Conservation (phyloP, 2,329 filamentous ascomycete genomes). For the Aspergillus brasiliensis region DNA sequence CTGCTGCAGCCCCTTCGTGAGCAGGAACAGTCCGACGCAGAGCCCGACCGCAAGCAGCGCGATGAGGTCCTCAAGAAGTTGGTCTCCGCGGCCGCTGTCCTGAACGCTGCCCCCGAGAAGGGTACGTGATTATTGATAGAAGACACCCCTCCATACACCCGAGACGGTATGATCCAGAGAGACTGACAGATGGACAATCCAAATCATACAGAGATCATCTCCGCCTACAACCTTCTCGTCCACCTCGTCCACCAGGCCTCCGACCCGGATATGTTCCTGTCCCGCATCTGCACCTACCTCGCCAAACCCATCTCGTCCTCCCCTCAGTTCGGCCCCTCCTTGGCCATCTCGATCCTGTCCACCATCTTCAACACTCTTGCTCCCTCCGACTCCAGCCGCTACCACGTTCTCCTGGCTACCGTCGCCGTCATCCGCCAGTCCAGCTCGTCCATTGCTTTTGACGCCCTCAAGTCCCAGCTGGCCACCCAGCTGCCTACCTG, state of each 20-base stretch:
- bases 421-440: slow-evolving; percentile 76
- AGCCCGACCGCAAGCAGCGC: slow-evolving; percentile 62
- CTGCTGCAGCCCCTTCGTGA: slow-evolving; percentile 62
- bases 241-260: slow-evolving; percentile 87
- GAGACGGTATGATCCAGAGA: neutral
- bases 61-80: slow-evolving; percentile 89
- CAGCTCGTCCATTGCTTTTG: slow-evolving; percentile 73
- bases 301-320: slow-evolving; percentile 83
- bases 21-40: slow-evolving; percentile 55
- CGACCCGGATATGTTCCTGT: slow-evolving; percentile 82
- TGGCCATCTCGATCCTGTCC: slow-evolving; percentile 87
- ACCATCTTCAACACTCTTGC: slow-evolving; percentile 95
- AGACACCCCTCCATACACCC: neutral
- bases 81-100: slow-evolving; percentile 72
- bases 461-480: slow-evolving; percentile 79
- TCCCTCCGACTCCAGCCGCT: slow-evolving; percentile 75
- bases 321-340: slow-evolving; percentile 77
- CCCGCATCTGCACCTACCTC: slow-evolving; percentile 85
- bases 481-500: slow-evolving; percentile 75
- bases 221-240: slow-evolving; percentile 94
- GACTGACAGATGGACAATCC: slow-evolving; percentile 25
- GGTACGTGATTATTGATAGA: slow-evolving; percentile 44
- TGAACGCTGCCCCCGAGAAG: slow-evolving; percentile 90
- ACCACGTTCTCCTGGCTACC: slow-evolving; percentile 87
- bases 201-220: slow-evolving; percentile 71